Conservation (phyloP, 83 land plant species). For the Thuja plicata region DNA sequence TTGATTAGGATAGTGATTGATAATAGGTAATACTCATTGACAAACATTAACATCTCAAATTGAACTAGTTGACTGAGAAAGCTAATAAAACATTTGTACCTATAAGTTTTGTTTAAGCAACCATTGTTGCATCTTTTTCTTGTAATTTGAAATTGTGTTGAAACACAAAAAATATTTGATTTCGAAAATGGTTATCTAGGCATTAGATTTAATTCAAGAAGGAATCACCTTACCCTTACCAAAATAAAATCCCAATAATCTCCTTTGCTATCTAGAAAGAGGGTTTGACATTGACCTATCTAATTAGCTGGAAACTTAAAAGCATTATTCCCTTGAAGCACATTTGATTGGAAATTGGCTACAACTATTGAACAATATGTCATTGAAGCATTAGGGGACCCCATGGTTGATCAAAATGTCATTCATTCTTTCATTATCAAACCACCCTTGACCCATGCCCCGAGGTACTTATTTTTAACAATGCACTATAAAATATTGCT, state of each 20-base stretch:
- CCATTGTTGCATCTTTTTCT: background rate
- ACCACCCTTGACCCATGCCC: background rate
- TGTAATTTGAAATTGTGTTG: background rate
- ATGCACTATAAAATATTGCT: too few relatives aligned
- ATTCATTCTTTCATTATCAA: background rate
- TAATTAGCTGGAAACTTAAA: background rate
- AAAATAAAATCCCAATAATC: background rate
- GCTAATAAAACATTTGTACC: background rate
- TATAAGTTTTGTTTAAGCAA: background rate
- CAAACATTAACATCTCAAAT: background rate
- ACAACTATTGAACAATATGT: too few relatives aligned
- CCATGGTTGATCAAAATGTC: background rate
- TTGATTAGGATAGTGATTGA: background rate
- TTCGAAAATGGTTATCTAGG: background rate
- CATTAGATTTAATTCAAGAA: background rate
- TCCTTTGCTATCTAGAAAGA: background rate
- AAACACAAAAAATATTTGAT: background rate
- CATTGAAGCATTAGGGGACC: background rate
- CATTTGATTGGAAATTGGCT: background rate
- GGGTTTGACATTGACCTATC: background rate
- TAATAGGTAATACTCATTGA: background rate
- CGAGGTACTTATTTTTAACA: background rate
- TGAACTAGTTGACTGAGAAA: background rate
- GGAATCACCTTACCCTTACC: background rate
- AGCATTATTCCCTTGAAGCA: background rate